Evolutionary conservation across 257 asterid genomes (phyloP).

Genomic region (Nicotiana noctiflora): DNA sequence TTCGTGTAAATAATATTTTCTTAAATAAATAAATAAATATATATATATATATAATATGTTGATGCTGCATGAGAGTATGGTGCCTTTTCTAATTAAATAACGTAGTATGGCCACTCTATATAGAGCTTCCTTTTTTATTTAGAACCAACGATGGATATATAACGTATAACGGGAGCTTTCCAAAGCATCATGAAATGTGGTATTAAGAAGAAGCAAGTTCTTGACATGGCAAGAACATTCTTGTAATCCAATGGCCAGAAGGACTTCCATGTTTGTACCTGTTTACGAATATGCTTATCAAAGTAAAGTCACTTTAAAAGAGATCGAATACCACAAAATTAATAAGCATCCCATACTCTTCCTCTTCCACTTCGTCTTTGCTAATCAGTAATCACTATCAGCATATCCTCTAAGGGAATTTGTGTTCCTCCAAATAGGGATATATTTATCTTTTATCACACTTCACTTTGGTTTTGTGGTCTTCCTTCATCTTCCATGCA

Average conservation of each 20-base stretch:
- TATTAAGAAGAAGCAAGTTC: neutral
- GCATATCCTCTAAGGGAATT: neutral
- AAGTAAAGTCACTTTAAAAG: neutral
- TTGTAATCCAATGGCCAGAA: neutral
- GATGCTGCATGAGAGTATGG: too few species aligned
- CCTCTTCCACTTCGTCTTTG: too few species aligned
- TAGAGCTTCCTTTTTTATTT: neutral
- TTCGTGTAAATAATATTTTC: too few species aligned
- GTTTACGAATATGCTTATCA: neutral
- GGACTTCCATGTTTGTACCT: neutral
- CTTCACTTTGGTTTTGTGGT: conserved; percentile 9
- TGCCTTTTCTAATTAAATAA: too few species aligned
- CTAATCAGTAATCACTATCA: too few species aligned
- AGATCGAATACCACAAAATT: conserved; percentile 2
- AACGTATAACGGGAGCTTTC: neutral
- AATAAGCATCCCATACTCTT: too few species aligned
- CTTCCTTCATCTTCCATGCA: conserved; percentile 1
- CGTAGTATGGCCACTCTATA: too few species aligned
- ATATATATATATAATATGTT: too few species aligned
- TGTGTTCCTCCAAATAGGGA: conserved; percentile 11
- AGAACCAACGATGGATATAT: neutral
- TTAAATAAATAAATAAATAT: too few species aligned
- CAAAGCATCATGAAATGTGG: too few species aligned
- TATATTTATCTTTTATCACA: neutral
- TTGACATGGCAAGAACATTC: neutral